Conservation (phyloP, 176 grass and related monocot genomes). For the Oryza rufipogon region DNA sequence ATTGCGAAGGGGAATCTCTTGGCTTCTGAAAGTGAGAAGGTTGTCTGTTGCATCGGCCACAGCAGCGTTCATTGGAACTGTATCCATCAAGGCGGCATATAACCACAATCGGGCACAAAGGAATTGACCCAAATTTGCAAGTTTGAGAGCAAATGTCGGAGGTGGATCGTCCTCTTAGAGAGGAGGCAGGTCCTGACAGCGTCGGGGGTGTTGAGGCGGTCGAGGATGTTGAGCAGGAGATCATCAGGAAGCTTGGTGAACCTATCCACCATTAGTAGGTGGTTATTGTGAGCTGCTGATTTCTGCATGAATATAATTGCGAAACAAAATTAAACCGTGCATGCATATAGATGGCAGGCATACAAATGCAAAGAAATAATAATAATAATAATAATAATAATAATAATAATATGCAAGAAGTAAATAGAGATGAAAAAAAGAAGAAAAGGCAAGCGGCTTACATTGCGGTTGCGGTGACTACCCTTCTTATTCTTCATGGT, state of each 20-base stretch:
- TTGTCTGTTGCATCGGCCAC: neutral
- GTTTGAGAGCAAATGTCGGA: neutral
- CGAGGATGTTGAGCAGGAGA: neutral
- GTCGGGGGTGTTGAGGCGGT: neutral
- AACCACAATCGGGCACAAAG: too few relatives aligned
- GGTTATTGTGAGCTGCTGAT: too few relatives aligned
- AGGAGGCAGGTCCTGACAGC: neutral
- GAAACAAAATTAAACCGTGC: too few relatives aligned
- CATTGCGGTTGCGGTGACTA: neutral
- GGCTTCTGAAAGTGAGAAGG: fast-evolving
- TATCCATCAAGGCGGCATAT: too few relatives aligned
- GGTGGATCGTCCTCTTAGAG: neutral
- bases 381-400: too few relatives aligned
- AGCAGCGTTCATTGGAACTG: neutral
- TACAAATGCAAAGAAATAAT: too few relatives aligned
- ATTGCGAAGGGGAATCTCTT: neutral
- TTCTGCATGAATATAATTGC: too few relatives aligned
- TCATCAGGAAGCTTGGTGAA: neutral
- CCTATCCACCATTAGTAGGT: neutral
- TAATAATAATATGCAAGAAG: too few relatives aligned
- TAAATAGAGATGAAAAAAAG: too few relatives aligned
- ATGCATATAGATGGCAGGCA: too few relatives aligned
- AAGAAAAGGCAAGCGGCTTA: neutral
- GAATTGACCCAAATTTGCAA: fast-evolving
- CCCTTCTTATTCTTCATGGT: neutral